phyloP scores from a whole-genome alignment of 1,284 basidiomycete species.

The Rhizoctonia solani region DNA sequence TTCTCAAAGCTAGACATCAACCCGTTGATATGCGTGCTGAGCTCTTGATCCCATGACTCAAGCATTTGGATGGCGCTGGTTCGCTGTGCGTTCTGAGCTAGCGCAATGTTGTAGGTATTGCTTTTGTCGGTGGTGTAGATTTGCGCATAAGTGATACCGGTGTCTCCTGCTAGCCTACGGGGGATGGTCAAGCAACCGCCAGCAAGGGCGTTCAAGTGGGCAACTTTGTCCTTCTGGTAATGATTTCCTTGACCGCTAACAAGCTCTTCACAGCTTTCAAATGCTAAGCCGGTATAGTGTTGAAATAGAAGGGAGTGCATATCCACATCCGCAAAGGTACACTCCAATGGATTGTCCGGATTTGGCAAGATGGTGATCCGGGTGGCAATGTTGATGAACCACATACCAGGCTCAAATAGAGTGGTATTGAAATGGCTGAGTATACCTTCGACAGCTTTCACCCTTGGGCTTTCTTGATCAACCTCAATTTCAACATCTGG shows the following conservation, averaged over 20 bases:
- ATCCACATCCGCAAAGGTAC: neutral
- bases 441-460: neutral
- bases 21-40: neutral
- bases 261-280: neutral
- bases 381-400: slow-evolving; percentile 14
- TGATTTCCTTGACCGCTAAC: neutral
- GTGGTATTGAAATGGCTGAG: neutral
- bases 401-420: neutral
- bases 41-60: neutral
- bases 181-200: neutral
- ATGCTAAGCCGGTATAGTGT: neutral
- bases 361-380: neutral
- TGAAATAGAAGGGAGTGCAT: neutral
- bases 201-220: neutral
- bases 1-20: neutral
- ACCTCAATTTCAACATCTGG: too few species aligned
- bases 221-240: slow-evolving; percentile 14
- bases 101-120: neutral
- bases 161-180: neutral
- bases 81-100: slow-evolving; percentile 9
- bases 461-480: neutral
- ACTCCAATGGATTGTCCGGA: neutral
- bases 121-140: slow-evolving; percentile 19
- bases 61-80: neutral
- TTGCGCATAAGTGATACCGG: neutral